Base-by-base conservation (phyloP, 345 rosid species). In the Eucalyptus tenuipes region DNA sequence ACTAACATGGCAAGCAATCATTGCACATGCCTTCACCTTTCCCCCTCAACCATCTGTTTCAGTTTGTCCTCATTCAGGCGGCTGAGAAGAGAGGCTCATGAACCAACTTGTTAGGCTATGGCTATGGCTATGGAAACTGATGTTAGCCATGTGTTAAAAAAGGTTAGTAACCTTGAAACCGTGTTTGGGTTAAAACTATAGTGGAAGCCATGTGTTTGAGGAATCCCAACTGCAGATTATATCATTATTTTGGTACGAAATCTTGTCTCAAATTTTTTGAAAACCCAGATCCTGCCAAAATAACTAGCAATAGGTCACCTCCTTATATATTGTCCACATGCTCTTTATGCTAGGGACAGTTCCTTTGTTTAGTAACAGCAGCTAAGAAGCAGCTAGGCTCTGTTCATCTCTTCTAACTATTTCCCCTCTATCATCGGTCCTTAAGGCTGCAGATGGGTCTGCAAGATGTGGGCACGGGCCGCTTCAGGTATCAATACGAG, bases 1-100 rank as follows among this genome's bases (percentile, higher is more conserved):
- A 90, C 91, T 90, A 86, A 90, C 92, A 88, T 91, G 92, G 84
- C 7, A 87, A 61, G 75, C 90, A 93, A 93, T 93, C 93, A 93
- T 93, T 91, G 93, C 95, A 94, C 95, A 87, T 94, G 95, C 88
- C 59, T 45, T 31, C 88, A 64, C 48, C 86, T 84, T 88, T 86
- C 87, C 85, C 86, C 40, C 40, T 37, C 18, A 12, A 48, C 50
- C 88, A 40, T 80, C 87, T 37, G 85, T 48, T 80, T 87, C 85
- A 88, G 55, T 86, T 87, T 87, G 57, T 61, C 81, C 87, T 40
- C 16, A 87, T 44, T 15, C 10, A 49, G 11, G 84, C 52, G 17
- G n/a, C 87, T 10, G 82, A 75, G 68, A 42, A 27, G 33, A 44
- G 13, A 14, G 40, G 45, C 45, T 88, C 33, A 40, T 3, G 13